Percentiles rank a stretch among this genome's conserved stretches.
phyloP scores from a whole-genome alignment of 1,284 basidiomycete species.

The Moesziomyces sp. region DNA sequence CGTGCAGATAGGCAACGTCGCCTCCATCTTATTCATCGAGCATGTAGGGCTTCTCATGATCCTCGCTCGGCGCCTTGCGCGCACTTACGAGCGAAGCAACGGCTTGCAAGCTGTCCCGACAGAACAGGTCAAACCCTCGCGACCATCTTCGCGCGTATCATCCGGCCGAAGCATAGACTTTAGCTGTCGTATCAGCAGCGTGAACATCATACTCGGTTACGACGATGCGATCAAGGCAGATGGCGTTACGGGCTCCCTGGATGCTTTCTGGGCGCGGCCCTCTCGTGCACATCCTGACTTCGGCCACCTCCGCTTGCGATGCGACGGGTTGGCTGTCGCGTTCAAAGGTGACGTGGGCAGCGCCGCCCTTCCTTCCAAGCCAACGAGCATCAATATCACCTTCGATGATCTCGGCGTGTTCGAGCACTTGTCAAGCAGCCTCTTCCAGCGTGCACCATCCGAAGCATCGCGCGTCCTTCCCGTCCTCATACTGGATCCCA shows the following conservation, averaged over 20 bases:
- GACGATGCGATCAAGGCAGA: slow-evolving; percentile 14
- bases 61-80: slow-evolving; percentile 1
- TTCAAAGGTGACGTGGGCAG: slow-evolving; percentile 1
- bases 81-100: not conserved
- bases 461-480: slow-evolving; percentile 30
- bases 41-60: slow-evolving; percentile 24
- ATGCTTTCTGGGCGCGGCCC: slow-evolving; percentile 49
- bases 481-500: slow-evolving; percentile 36
- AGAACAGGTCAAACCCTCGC: not conserved
- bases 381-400: slow-evolving; percentile 5
- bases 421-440: slow-evolving; percentile 30
- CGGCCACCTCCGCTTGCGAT: slow-evolving; percentile 50
- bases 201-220: slow-evolving; percentile 46
- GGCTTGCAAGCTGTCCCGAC: not conserved
- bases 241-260: slow-evolving; percentile 2
- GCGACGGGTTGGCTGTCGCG: slow-evolving; percentile 19
- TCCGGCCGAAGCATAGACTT: slow-evolving; percentile 8
- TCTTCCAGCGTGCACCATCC: slow-evolving; percentile 15
- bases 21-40: slow-evolving; percentile 27
- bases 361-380: not conserved
- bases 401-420: slow-evolving; percentile 36
- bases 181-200: slow-evolving; percentile 15
- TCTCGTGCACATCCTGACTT: slow-evolving; percentile 39
- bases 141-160: not conserved
- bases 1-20: slow-evolving; percentile 31